Evolutionary conservation across 2,329 filamentous ascomycete genomes (phyloP).

Genomic region (Epicoccum sorghinum): DNA sequence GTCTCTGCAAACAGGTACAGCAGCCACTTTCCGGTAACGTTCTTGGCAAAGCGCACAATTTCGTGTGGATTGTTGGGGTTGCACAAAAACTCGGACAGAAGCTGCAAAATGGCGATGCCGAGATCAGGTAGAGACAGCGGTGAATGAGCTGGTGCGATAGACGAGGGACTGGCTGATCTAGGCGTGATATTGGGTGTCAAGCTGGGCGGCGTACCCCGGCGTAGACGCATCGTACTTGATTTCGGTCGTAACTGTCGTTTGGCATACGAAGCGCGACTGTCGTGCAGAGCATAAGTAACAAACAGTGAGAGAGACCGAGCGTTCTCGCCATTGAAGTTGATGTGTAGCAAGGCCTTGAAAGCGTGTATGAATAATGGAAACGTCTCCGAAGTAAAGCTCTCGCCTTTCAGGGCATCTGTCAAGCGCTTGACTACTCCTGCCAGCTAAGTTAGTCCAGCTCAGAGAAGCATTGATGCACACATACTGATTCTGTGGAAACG

Average conservation of each 20-base stretch:
- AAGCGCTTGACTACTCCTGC: constrained; percentile 87
- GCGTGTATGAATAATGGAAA: constrained; percentile 78
- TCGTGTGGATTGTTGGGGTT: constrained; percentile 70
- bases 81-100: constrained; percentile 81
- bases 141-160: constrained; percentile 21
- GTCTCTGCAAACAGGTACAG: constrained; percentile 88
- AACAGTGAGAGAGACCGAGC: constrained; percentile 88
- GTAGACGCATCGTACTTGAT: constrained; percentile 41
- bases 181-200: constrained; percentile 38
- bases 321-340: constrained; percentile 81
- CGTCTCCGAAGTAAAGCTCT: constrained; percentile 73
- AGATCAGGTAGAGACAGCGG: constrained; percentile 68
- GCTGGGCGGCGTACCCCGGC: constrained; percentile 34
- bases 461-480: constrained; percentile 39
- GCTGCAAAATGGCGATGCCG: constrained; percentile 74
- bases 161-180: constrained; percentile 40
- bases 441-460: constrained; percentile 25
- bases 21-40: constrained; percentile 97
- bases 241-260: constrained; percentile 44
- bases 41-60: constrained; percentile 87
- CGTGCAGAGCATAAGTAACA: constrained; percentile 89
- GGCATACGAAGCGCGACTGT: constrained; percentile 54
- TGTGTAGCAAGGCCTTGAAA: constrained; percentile 78
- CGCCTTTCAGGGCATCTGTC: constrained; percentile 87
- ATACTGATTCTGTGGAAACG: constrained; percentile 88